These are phyloP conservation scores for Pichia sp. DNA, from an alignment of 1,139 yeast genomes.

Conservation along the genomic window DNA sequence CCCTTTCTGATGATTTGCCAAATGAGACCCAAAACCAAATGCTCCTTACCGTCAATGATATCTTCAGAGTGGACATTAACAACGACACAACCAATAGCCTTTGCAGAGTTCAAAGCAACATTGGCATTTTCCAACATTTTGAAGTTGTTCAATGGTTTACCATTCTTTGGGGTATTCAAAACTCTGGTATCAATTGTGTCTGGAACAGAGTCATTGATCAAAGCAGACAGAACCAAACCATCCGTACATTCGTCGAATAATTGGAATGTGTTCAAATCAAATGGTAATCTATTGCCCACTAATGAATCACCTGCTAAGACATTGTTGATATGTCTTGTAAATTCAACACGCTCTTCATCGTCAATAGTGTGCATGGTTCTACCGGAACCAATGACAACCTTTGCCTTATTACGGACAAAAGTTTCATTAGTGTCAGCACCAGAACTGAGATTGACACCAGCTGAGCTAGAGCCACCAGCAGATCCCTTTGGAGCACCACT, in stretches of 20 bases:
- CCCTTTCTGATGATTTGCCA: constrained; percentile 99
- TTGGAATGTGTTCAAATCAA: constrained; percentile 92
- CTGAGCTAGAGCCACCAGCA: constrained; percentile 25
- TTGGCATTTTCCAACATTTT: constrained; percentile 97
- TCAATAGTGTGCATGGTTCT: constrained; percentile 89
- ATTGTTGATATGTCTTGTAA: constrained; percentile 90
- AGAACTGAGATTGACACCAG: background rate
- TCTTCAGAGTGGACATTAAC: constrained; percentile 98
- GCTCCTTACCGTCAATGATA: constrained; percentile 95
- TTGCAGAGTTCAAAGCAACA: constrained; percentile 95
- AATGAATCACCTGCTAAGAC: constrained; percentile 88
- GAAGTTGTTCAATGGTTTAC: constrained; percentile 83
- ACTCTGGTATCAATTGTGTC: constrained; percentile 99
- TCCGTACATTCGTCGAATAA: constrained; percentile 95
- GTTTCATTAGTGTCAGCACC: constrained; percentile 26
- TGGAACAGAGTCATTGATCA: constrained; percentile 95
- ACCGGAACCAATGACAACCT: constrained; percentile 83
- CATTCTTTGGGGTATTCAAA: constrained; percentile 75
- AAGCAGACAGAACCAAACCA: constrained; percentile 85
- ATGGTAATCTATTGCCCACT: constrained; percentile 79
- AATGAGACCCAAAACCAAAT: constrained; percentile 86
- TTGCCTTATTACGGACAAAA: constrained; percentile 46
- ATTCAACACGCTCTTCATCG: constrained; percentile 94
- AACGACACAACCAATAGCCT: constrained; percentile 97
- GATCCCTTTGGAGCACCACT: background rate